A percentile compares a stretch with the other conserved stretches of the same genome.
Evolutionary conservation across 108 stramenopile species (phyloP).

Genomic region (Schizochytrium sp.): DNA sequence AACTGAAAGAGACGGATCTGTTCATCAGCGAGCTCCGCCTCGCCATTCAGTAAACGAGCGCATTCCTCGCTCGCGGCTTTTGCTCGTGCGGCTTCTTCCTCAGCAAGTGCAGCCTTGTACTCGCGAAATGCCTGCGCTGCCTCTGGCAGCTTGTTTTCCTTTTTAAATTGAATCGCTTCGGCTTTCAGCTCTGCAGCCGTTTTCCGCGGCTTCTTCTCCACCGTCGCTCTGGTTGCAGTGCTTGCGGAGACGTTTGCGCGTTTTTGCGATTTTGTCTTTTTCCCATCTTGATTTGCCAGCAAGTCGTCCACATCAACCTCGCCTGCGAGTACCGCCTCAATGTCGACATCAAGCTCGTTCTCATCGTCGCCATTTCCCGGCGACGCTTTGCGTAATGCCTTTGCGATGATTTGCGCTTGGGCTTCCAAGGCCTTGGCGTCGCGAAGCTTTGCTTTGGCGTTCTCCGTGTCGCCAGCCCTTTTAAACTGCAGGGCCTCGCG

Average conservation of each 20-base stretch:
- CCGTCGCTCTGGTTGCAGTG: not conserved
- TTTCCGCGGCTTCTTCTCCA: not conserved
- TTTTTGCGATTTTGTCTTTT: not conserved
- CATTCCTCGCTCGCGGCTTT: not conserved
- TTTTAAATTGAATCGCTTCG: not conserved
- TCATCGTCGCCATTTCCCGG: not conserved
- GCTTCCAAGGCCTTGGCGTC: not conserved
- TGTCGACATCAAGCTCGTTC: not conserved
- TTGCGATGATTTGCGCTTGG: not conserved
- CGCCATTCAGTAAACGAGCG: not conserved
- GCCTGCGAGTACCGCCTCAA: not conserved
- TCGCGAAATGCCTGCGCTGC: not conserved
- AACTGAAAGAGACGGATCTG: not conserved
- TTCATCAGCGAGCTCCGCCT: not conserved
- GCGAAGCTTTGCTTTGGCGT: not conserved
- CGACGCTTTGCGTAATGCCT: not conserved
- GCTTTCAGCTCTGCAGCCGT: not conserved
- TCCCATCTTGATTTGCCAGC: not conserved
- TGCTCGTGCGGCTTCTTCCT: not conserved
- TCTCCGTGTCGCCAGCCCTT: not conserved
- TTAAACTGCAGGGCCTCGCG: not conserved
- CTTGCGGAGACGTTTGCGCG: not conserved
- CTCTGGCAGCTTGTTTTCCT: not conserved
- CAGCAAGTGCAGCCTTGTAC: not conserved
- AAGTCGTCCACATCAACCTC: not conserved